Conservation (phyloP, 2,329 filamentous ascomycete genomes). For the Botryotinia calthae region DNA sequence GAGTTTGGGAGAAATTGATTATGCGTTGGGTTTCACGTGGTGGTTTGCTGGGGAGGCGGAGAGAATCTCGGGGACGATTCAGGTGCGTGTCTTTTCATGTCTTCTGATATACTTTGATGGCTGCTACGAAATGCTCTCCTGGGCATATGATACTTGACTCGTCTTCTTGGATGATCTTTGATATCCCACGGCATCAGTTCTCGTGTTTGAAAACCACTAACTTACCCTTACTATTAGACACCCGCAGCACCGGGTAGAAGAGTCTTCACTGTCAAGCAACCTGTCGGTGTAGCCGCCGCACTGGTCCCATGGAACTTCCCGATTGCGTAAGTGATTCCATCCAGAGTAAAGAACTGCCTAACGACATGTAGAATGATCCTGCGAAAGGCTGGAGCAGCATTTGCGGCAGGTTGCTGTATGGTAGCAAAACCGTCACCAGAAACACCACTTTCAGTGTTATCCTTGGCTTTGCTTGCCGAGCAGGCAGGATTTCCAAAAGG, state of each 20-base stretch:
- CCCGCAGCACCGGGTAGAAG: constrained; percentile 61
- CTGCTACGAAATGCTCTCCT: not conserved
- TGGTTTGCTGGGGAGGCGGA: constrained; percentile 60
- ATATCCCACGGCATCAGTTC: not conserved
- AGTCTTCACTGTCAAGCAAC: constrained; percentile 72
- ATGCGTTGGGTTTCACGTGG: constrained; percentile 52
- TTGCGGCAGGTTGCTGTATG: constrained; percentile 73
- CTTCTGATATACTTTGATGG: not conserved
- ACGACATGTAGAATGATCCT: constrained; percentile 50
- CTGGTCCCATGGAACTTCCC: constrained; percentile 74
- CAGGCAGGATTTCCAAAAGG: constrained; percentile 58
- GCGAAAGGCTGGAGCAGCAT: constrained; percentile 63
- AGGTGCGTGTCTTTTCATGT: not conserved
- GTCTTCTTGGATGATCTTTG: not conserved
- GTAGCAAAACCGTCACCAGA: constrained; percentile 70
- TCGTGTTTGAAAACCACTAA: not conserved
- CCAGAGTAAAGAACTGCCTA: not conserved
- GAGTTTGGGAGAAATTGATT: constrained; percentile 52
- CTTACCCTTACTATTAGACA: constrained; percentile 38
- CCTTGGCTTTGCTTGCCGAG: constrained; percentile 52
- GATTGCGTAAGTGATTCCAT: constrained; percentile 47
- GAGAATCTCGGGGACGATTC: constrained; percentile 60
- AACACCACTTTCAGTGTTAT: constrained; percentile 56
- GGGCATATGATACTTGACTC: too few species aligned
- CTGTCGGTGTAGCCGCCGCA: constrained; percentile 65